Evolutionary conservation across 331 rosid species (phyloP), one percentile per base, ranked within the genome.

Genomic region (Quercus tomentella): DNA sequence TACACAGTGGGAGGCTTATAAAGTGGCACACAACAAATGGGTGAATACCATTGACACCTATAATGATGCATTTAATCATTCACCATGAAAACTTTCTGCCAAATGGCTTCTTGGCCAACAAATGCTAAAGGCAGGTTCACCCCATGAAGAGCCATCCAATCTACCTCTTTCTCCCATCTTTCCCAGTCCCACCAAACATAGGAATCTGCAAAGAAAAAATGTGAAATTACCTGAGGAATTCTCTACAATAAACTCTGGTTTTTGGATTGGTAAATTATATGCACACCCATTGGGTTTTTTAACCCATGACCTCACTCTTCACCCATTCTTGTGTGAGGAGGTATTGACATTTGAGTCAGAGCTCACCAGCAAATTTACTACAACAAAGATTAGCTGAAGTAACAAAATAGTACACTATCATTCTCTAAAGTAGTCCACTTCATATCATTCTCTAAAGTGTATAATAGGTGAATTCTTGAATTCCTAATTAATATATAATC

Each of bases 81-180:
- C 75, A 91, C 97, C 94, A 82, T 86, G 83, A 91, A 90, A 87
- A 93, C 96, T 86, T 84, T 90, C 77, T 88, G 94, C 97, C 99
- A 95, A 83, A 95, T 93, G 54, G 97, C 76, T 84, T 92, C 99
- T 89, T 95, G 99, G 70, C 99, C 97, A 1, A 92, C 90, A 82
- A 95, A 91, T 81, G 99, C 99, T 80, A 95, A 89, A 61, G 99
- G 99, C 23, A 95, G 88, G 88, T 95, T 95, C 71, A 93, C 85
- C 76, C 99, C 99, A 70, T 93, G 99, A 89, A 93, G 97, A 81
- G 96, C 97, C 97, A 93, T 95, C 97, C 99, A 95, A 75, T 95
- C 99, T 83, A 93, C 77, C 90, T 93, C 99, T 88, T 91, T 90
- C 86, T 95, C 97, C 97, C 97, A 95, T 90, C 96, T 93, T 86